Evolutionary conservation across 2,329 filamentous ascomycete genomes (phyloP), one percentile per base, ranked within the genome.

Genomic region (Chaetomiaceae sp.): DNA sequence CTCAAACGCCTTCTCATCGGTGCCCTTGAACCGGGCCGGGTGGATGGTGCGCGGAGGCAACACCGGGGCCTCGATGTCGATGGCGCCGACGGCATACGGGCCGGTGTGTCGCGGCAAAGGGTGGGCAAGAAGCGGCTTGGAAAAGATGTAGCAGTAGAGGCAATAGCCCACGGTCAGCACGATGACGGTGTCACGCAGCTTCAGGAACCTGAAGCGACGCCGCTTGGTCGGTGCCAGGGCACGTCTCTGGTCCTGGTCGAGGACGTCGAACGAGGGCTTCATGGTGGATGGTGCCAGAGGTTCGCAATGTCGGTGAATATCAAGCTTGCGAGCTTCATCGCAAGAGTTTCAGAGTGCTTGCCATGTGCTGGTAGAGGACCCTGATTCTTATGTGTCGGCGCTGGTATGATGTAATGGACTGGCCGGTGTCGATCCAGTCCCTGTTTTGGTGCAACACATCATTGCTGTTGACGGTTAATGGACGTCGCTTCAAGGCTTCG

Each of bases 61-160:
- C 17, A 67, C 61, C 4, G 69, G 64, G 12, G 59, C 59, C 54
- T 79, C 76, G 27, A 79, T 61, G 56, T 79, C 75, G 40, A 79
- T 64, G 12, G 72, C 65, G 22, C 76, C 76, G 19, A 79, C 76
- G 4, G 66, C 64, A 53, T 77, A 70, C 0, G 69, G 68, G 0
- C 76, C 76, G 9, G 70, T 71, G 60, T 77, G 76, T 19, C 63
- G 54, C 1, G 76, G 76, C 6, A 79, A 63, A 3, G 68, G 67
- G 22, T 71, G 72, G 0, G 74, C 73, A 53, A 79, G 70, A 15
- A 76, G 66, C 4, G 74, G 75, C 19, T 67, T 62, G 31, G 69
- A 68, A 37, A 68, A 67, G 42, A 75, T 6, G 47, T 70, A 66
- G 57, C 73, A 75, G 54, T 72, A 71, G 27, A 73, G 40, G 4